Conservation (phyloP, 1,284 basidiomycete species). For the Trametes hirsuta region DNA sequence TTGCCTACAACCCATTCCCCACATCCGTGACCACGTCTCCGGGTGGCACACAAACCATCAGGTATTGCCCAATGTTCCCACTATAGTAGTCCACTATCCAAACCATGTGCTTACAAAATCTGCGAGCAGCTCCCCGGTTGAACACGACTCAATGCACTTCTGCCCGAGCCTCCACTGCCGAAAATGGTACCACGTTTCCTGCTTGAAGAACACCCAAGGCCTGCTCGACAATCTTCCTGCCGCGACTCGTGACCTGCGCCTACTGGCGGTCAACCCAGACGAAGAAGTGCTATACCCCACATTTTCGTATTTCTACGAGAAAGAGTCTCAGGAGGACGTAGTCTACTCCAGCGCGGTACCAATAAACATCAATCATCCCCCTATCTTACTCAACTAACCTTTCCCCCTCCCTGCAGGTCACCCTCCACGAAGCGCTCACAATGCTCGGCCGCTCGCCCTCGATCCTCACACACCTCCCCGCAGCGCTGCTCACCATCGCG, state of each 20-base stretch:
- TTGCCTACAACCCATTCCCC: conserved; percentile 27
- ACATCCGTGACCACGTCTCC: too few species aligned
- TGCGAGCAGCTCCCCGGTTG: not conserved
- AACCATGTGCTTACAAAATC: not conserved
- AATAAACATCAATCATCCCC: not conserved
- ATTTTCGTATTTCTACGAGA: conserved; percentile 19
- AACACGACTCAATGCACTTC: conserved; percentile 29
- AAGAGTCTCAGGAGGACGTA: conserved; percentile 8
- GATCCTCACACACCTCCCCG: conserved; percentile 23
- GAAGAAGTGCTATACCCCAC: conserved; percentile 6
- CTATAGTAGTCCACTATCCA: not conserved
- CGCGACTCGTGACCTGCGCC: conserved; percentile 22
- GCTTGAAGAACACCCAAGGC: conserved; percentile 10
- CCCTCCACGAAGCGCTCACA: conserved; percentile 8
- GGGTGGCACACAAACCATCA: not conserved
- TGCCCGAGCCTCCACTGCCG: conserved; percentile 29
- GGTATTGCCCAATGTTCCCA: not conserved
- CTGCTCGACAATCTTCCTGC: conserved; percentile 6
- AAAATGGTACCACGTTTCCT: conserved; percentile 30
- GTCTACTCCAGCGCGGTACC: not conserved
- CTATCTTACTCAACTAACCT: not conserved
- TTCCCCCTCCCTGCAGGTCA: not conserved
- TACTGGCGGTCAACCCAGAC: conserved; percentile 28
- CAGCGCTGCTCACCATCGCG: conserved; percentile 26
- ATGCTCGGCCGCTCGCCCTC: conserved; percentile 8